A percentile compares a stretch with the other conserved stretches of the same genome.
Evolutionary conservation across 139 green algal genomes (phyloP).

Genomic region (Chlamydomonas sp.): DNA sequence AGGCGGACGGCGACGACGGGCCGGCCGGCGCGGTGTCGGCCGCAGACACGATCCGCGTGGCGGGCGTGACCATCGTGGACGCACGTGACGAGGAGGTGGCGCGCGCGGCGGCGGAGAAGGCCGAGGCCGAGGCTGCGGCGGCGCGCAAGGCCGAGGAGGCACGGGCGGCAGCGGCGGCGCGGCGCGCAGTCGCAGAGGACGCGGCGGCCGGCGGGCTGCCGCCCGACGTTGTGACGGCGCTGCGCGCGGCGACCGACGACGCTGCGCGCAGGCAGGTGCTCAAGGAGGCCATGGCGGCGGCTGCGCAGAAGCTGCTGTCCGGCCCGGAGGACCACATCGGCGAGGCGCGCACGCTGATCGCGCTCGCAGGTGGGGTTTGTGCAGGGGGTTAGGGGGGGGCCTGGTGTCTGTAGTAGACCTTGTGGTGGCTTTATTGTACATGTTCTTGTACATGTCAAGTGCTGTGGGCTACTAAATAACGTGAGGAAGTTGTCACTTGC

Average conservation of each 20-base stretch:
- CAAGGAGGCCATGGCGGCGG: slow-evolving; percentile 60
- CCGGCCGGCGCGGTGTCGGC: not conserved
- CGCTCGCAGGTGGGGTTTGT: slow-evolving; percentile 24
- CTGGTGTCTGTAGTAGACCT: not conserved
- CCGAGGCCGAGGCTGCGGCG: slow-evolving; percentile 17
- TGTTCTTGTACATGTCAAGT: not conserved
- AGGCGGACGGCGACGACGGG: not conserved
- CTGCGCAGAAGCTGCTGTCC: slow-evolving; percentile 59
- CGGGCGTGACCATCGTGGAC: slow-evolving; percentile 45
- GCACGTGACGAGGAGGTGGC: too few species aligned
- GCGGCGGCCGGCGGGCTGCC: slow-evolving; percentile 17
- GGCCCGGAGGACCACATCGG: slow-evolving; percentile 55
- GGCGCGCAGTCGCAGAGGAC: not conserved
- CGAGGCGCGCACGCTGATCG: slow-evolving; percentile 22
- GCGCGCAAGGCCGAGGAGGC: slow-evolving; percentile 11
- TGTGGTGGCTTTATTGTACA: not conserved
- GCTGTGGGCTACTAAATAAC: too few species aligned
- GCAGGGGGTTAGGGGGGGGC: not conserved
- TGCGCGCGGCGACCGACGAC: slow-evolving; percentile 25
- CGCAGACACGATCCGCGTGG: slow-evolving; percentile 20
- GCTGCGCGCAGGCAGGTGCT: slow-evolving; percentile 37
- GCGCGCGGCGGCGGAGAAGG: slow-evolving; percentile 17
- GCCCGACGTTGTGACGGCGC: slow-evolving; percentile 21
- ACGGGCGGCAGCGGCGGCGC: slow-evolving; percentile 3
- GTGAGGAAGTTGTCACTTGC: too few species aligned